Evolutionary conservation across 768 basidiomycete species (phyloP).

Genomic region (Naganishia vaughanmartiniae): DNA sequence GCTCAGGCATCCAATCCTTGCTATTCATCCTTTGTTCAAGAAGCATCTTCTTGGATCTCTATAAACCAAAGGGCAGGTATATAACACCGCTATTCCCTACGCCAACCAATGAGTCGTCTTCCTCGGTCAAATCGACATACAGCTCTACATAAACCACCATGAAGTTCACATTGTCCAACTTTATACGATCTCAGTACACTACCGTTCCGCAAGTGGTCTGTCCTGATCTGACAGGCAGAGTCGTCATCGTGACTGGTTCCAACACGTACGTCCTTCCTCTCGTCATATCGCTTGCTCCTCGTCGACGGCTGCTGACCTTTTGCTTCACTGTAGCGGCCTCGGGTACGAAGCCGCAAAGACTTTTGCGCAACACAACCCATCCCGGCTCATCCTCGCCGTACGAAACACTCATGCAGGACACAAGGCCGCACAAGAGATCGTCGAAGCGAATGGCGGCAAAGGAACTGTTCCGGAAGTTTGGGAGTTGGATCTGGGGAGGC

Average conservation of each 20-base stretch:
- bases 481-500: slow-evolving; percentile 33
- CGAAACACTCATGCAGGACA: slow-evolving; percentile 32
- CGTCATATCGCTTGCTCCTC: background rate
- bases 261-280: slow-evolving; percentile 24
- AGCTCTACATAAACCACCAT: background rate
- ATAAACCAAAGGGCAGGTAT: no score
- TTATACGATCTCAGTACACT: slow-evolving; percentile 31
- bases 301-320: background rate
- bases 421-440: slow-evolving; percentile 30
- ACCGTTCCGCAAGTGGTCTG: slow-evolving; percentile 24
- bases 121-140: no score
- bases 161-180: slow-evolving; percentile 21
- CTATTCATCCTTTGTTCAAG: no score
- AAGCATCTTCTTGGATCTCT: no score
- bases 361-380: slow-evolving; percentile 27
- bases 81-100: no score
- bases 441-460: slow-evolving; percentile 24
- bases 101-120: no score
- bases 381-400: slow-evolving; percentile 37
- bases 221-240: slow-evolving; percentile 32
- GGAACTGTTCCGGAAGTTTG: slow-evolving; percentile 32
- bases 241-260: slow-evolving; percentile 37
- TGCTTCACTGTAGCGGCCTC: slow-evolving; percentile 23
- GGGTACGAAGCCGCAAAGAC: slow-evolving; percentile 33
- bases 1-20: no score